Evolutionary conservation across 192 early-diverging fungal genomes (phyloP).

Genomic region (Polychytrium aggregatum): DNA sequence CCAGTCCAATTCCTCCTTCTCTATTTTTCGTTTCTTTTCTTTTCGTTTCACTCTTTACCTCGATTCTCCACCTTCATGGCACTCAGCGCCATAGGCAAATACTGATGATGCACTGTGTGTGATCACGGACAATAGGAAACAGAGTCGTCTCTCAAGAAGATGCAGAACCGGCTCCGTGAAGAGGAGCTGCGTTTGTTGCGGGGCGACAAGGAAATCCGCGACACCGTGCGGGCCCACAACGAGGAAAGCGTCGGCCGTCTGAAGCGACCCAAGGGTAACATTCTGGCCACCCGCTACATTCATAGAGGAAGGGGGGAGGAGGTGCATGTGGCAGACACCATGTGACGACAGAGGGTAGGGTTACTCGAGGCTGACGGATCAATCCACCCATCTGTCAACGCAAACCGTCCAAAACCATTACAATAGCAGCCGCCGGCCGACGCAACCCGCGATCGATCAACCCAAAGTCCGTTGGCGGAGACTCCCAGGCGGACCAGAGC

Average conservation of each 20-base stretch:
- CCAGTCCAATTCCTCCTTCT: no score
- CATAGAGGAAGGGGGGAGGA: constrained; percentile 7
- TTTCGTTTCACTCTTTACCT: no score
- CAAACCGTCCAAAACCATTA: no score
- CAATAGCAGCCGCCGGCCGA: constrained; percentile 9
- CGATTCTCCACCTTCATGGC: no score
- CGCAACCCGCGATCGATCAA: constrained; percentile 1
- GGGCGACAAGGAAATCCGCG: constrained; percentile 34
- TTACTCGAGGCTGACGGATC: no score
- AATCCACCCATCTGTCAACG: no score
- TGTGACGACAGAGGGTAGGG: no score
- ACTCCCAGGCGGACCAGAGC: background rate
- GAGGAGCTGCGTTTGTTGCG: constrained; percentile 38
- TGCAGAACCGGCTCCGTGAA: constrained; percentile 39
- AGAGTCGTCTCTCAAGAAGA: constrained; percentile 28
- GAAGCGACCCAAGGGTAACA: background rate
- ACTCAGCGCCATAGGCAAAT: no score
- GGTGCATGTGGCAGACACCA: background rate
- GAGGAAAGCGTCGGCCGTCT: background rate
- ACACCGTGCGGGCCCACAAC: background rate
- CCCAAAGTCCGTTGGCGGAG: background rate
- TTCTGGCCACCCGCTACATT: constrained; percentile 2
- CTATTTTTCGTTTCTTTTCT: no score
- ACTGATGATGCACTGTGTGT: no score
- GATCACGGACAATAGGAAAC: no score